Evolutionary conservation across 768 basidiomycete species (phyloP).

Genomic region (Leccinellum rugosiceps): DNA sequence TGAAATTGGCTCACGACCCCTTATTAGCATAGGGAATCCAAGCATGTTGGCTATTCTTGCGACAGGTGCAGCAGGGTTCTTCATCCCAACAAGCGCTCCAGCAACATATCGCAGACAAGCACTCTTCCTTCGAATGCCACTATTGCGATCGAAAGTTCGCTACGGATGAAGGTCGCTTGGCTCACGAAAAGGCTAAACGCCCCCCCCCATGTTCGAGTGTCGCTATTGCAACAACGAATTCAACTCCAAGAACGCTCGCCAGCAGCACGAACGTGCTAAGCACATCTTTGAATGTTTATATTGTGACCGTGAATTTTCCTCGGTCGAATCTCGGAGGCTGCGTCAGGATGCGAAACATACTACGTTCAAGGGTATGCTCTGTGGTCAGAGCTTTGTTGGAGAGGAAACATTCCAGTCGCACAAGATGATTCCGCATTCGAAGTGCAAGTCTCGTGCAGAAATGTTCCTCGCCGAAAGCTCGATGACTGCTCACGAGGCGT

Average conservation of each 20-base stretch:
- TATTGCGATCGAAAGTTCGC: slow-evolving; percentile 14
- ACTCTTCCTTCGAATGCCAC: slow-evolving; percentile 13
- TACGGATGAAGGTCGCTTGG: background rate
- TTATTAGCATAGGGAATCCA: slow-evolving; percentile 14
- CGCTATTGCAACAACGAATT: slow-evolving; percentile 9
- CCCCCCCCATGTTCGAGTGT: slow-evolving; percentile 8
- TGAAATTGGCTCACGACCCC: background rate
- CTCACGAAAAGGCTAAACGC: slow-evolving; percentile 7
- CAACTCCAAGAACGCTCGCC: background rate
- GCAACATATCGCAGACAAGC: slow-evolving; percentile 13
- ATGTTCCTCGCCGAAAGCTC: background rate
- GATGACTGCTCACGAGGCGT: slow-evolving; percentile 6
- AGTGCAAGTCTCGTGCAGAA: slow-evolving; percentile 5
- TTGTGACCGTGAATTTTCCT: slow-evolving; percentile 8
- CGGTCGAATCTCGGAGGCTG: background rate
- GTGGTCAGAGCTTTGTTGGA: background rate
- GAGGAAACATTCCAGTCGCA: background rate
- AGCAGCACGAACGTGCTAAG: slow-evolving; percentile 10
- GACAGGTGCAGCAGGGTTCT: slow-evolving; percentile 5
- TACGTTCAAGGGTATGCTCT: background rate
- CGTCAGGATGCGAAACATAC: slow-evolving; percentile 15
- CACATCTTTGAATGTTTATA: slow-evolving; percentile 12
- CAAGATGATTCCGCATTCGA: background rate
- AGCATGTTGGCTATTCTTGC: slow-evolving; percentile 10
- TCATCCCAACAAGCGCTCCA: slow-evolving; percentile 9